Evolutionary conservation across 306 rosid genomes (phyloP), one percentile per base, ranked within the genome.

Genomic region (Arachis stenosperma): DNA sequence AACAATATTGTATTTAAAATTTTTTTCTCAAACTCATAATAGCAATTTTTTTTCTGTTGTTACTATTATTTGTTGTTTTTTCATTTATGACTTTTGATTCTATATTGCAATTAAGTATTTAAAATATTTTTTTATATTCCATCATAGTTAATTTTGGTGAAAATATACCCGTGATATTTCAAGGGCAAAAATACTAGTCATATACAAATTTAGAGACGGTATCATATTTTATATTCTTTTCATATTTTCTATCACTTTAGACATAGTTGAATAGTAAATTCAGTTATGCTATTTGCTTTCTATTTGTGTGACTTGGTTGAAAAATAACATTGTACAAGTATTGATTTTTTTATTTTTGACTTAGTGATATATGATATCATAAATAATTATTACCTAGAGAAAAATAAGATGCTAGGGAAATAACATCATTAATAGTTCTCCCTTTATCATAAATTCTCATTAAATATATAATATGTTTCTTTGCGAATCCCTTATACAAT

Each of bases 211-310:
- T 7, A 27, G 41, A 42, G 61, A 52, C 22, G 8, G 9, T 37
- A 47, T 76, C 57, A 2, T 67, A 22, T 13, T 51, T 10, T 58
- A 4, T 8, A 66, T 75, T 57, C 42, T 14, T 44, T 58, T 29
- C 55, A 44, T 65, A 11, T 69, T 66, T 65, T 55, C 6, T 46
- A 8, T 27, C 3, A 8, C 51, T 53, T 37, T 37, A 11, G 2
- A 52, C 48, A 0, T 29, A n/a, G 39, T 29, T n/a, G 30, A 41
- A 0, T 29, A n/a, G n/a, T 29, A 13, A 14, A 29, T 50, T 60
- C 51, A 46, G 13, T 15, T 46, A 36, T 67, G 8, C 27, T 48
- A 9, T 76, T 11, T 11, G 3, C 43, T 46, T 66, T 68, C 40
- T 44, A 59, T 48, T 9, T 17, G 4, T 51, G 17, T 51, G 33